phyloP scores from a whole-genome alignment of 805 yeast species.

The Cyberlindnera subsufficiens region DNA sequence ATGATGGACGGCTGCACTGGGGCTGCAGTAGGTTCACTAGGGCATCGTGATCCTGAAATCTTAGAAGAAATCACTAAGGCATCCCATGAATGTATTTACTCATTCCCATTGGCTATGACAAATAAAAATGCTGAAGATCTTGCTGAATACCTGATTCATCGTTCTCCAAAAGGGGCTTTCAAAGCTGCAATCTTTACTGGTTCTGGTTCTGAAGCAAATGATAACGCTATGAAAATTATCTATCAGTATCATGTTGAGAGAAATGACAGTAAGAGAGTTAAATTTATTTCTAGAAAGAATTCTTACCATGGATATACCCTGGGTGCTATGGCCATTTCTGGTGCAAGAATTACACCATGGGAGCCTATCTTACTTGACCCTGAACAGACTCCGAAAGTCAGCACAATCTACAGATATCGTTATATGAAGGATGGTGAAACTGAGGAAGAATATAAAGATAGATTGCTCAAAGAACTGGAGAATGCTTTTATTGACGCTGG shows the following conservation, averaged over 20 bases:
- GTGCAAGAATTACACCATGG: slow-evolving; percentile 11
- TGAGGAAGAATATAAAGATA: slow-evolving; percentile 32
- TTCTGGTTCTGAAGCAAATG: slow-evolving; percentile 64
- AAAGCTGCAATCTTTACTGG: slow-evolving; percentile 42
- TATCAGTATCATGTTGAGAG: slow-evolving; percentile 38
- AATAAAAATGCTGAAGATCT: slow-evolving; percentile 36
- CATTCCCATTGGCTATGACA: slow-evolving; percentile 27
- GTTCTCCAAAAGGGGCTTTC: slow-evolving; percentile 37
- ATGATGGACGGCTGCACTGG: slow-evolving; percentile 41
- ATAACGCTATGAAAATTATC: slow-evolving; percentile 56
- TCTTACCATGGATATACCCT: slow-evolving; percentile 46
- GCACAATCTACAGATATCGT: slow-evolving; percentile 26
- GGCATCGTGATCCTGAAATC: slow-evolving; percentile 38
- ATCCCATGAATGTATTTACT: slow-evolving; percentile 30
- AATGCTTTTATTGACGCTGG: slow-evolving; percentile 35
- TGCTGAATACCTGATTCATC: slow-evolving; percentile 36
- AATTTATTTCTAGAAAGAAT: slow-evolving; percentile 37
- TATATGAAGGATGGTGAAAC: slow-evolving; percentile 27
- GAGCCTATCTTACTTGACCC: no score
- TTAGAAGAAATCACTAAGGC: slow-evolving; percentile 34
- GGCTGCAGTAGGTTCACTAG: slow-evolving; percentile 46
- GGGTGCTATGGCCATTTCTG: slow-evolving; percentile 37
- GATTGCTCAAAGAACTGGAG: slow-evolving; percentile 36
- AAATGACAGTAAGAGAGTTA: slow-evolving; percentile 36
- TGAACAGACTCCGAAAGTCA: slow-evolving; percentile 21